phyloP scores from a whole-genome alignment of 345 rosid genomes.

The Linum tenue region DNA sequence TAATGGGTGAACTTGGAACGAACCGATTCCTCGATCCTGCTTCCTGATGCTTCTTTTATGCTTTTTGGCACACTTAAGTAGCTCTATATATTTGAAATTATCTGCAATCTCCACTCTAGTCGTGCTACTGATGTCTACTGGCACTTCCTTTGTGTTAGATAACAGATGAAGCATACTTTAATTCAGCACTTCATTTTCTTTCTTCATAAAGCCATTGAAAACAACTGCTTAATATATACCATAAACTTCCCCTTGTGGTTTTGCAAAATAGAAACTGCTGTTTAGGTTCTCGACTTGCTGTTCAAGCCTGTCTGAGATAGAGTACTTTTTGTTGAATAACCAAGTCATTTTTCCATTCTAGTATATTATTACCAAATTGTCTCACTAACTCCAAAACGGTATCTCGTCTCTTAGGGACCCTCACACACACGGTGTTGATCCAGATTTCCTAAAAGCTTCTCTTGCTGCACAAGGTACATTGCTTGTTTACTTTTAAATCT shows the following conservation, averaged over 20 bases:
- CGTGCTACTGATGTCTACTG: no score
- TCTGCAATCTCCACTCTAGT: no score
- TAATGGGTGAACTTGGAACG: background rate
- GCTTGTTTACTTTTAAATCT: background rate
- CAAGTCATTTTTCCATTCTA: background rate
- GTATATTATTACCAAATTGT: background rate
- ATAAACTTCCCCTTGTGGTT: no score
- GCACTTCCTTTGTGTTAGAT: no score
- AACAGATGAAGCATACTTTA: no score
- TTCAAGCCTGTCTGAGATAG: no score
- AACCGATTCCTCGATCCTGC: background rate
- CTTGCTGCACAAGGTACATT: slow-evolving; percentile 43
- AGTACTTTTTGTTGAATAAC: background rate
- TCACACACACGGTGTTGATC: slow-evolving; percentile 44
- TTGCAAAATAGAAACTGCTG: no score
- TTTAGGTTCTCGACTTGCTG: no score
- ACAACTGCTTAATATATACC: no score
- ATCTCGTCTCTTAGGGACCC: slow-evolving; percentile 41
- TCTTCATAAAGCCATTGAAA: no score
- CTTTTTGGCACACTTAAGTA: background rate
- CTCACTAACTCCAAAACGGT: background rate
- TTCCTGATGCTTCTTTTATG: background rate
- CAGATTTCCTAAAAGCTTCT: slow-evolving; percentile 46
- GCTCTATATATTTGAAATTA: background rate
- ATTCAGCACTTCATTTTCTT: no score